Conservation (phyloP, 129 eudicot genomes). For the Smallanthus sonchifolius region DNA sequence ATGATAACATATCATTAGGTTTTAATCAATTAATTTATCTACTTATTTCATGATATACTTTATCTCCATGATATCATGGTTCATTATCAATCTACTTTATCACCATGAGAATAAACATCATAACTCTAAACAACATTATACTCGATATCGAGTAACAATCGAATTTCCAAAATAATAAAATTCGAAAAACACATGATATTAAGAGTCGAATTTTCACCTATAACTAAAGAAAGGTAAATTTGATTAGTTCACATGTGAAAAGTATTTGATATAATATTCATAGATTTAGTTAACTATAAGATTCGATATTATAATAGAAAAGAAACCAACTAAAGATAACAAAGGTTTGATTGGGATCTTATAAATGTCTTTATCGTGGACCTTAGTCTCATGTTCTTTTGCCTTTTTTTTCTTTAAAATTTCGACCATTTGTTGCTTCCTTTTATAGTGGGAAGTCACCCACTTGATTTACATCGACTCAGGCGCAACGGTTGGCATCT, state of each 20-base stretch:
- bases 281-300: not conserved
- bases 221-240: not conserved
- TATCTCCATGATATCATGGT: not conserved
- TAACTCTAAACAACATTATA: not conserved
- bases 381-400: conserved; percentile 28
- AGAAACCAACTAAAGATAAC: not conserved
- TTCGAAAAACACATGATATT: too few species aligned
- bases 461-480: conserved; percentile 29
- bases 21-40: not conserved
- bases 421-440: conserved; percentile 21
- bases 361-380: conserved; percentile 17
- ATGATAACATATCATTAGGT: conserved; percentile 21
- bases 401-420: not conserved
- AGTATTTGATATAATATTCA: not conserved
- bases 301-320: not conserved
- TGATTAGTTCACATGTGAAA: not conserved
- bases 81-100: not conserved
- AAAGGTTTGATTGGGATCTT: conserved; percentile 7
- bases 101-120: not conserved
- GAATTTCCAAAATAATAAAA: too few species aligned
- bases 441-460: conserved; percentile 30
- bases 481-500: conserved; percentile 37
- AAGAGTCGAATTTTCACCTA: not conserved
- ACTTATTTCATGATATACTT: not conserved
- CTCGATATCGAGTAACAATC: not conserved